Evolutionary conservation across 345 rosid genomes (phyloP).

Genomic region (Aethionema arabicum): DNA sequence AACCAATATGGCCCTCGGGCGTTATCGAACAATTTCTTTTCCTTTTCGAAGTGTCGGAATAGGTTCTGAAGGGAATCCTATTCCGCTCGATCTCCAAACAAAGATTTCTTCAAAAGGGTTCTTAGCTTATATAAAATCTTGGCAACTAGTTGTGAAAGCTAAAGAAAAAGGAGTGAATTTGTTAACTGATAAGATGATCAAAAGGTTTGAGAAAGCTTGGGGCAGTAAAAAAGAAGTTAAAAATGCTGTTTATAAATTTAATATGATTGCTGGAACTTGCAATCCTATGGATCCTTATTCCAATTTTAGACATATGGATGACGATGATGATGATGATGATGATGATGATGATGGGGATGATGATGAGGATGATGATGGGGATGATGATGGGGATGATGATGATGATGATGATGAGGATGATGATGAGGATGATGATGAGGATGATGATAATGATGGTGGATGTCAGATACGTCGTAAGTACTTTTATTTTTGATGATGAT

Average conservation of each 20-base stretch:
- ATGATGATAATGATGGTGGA: too few relatives aligned
- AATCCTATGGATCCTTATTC: not conserved
- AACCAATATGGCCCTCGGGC: slow-evolving; percentile 21
- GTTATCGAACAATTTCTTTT: slow-evolving; percentile 48
- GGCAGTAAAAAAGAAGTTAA: slow-evolving; percentile 34
- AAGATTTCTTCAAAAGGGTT: slow-evolving; percentile 43
- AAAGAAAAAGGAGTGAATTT: slow-evolving; percentile 52
- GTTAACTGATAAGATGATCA: slow-evolving; percentile 38
- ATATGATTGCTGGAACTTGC: slow-evolving; percentile 51
- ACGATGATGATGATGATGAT: too few relatives aligned
- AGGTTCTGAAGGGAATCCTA: slow-evolving; percentile 48
- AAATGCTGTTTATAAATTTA: slow-evolving; percentile 39
- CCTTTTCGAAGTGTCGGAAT: slow-evolving; percentile 47
- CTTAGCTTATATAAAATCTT: slow-evolving; percentile 37
- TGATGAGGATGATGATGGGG: too few relatives aligned
- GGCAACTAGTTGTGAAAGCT: slow-evolving; percentile 40
- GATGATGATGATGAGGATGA: too few relatives aligned
- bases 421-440: too few relatives aligned
- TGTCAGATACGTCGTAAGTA: too few relatives aligned
- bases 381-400: too few relatives aligned
- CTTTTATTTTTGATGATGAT: too few relatives aligned
- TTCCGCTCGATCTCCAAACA: slow-evolving; percentile 43
- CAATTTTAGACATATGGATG: not conserved
- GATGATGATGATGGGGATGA: too few relatives aligned
- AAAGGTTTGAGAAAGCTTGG: slow-evolving; percentile 46